phyloP scores from a whole-genome alignment of 805 yeast genomes.

The Jamesozyma spencerorum region DNA sequence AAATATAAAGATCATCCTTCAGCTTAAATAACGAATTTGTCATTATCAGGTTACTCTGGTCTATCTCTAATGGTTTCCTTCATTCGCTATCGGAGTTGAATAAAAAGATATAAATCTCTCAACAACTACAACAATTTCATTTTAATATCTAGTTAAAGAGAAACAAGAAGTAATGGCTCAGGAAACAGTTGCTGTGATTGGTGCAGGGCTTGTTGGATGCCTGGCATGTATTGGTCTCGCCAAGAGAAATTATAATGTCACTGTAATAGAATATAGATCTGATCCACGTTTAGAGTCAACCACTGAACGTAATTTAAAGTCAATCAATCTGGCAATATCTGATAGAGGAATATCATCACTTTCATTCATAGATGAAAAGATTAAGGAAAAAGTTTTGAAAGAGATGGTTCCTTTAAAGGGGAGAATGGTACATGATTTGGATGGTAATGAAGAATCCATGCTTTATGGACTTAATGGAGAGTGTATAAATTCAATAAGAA shows the following conservation, averaged over 20 bases:
- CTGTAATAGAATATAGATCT: conserved; percentile 58
- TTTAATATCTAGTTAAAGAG: too few species aligned
- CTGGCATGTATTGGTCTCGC: conserved; percentile 74
- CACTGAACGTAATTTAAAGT: conserved; percentile 39
- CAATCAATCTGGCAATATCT: conserved; percentile 84
- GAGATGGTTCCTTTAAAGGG: conserved; percentile 80
- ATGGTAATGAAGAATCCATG: conserved; percentile 60
- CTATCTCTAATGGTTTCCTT: too few species aligned
- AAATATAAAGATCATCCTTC: too few species aligned
- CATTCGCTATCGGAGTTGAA: conserved; percentile 98
- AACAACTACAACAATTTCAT: conserved; percentile 96
- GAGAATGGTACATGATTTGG: conserved; percentile 71
- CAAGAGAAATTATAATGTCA: conserved; percentile 61
- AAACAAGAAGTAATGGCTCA: background rate
- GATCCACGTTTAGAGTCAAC: conserved; percentile 47
- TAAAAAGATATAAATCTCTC: conserved; percentile 90
- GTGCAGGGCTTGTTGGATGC: conserved; percentile 89
- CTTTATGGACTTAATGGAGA: conserved; percentile 75
- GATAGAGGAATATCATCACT: conserved; percentile 73
- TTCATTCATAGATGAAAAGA: conserved; percentile 46
- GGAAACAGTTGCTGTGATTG: conserved; percentile 51
- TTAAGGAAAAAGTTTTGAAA: conserved; percentile 47
- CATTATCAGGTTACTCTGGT: too few species aligned
- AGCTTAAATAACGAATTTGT: conserved; percentile 97
- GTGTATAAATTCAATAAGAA: conserved; percentile 75